Evolutionary conservation across 2,329 filamentous ascomycete genomes (phyloP).

Genomic region (Epichloe sibirici): DNA sequence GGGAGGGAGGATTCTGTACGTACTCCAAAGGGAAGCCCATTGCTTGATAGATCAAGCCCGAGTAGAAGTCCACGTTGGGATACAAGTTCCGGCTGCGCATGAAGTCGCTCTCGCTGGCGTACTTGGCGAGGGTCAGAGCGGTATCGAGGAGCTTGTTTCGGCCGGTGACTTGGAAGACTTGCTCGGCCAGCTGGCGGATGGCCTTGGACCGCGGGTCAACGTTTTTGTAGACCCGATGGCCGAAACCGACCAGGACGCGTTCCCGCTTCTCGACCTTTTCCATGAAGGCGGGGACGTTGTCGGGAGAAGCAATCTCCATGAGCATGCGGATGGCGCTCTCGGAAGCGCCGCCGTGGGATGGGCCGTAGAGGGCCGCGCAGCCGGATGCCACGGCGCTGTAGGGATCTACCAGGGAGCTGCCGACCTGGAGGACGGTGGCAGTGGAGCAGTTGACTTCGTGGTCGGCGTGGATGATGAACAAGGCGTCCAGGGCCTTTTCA

Average conservation of each 20-base stretch:
- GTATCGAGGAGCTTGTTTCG: constrained; percentile 40
- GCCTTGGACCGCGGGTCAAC: constrained; percentile 39
- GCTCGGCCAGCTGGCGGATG: constrained; percentile 35
- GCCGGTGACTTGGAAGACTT: constrained; percentile 37
- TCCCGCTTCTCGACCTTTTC: constrained; percentile 36
- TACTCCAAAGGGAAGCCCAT: constrained; percentile 39
- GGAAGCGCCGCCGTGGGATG: constrained; percentile 46
- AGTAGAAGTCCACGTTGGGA: constrained; percentile 41
- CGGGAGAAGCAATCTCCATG: constrained; percentile 35
- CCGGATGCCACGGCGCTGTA: constrained; percentile 40
- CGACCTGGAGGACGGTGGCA: constrained; percentile 42
- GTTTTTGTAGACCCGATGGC: constrained; percentile 42
- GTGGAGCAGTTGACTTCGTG: constrained; percentile 48
- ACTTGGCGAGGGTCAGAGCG: constrained; percentile 31
- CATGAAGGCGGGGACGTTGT: constrained; percentile 39
- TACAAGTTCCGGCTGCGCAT: constrained; percentile 37
- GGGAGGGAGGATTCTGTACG: constrained; percentile 3
- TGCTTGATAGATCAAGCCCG: constrained; percentile 38
- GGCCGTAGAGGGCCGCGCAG: constrained; percentile 41
- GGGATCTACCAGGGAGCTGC: constrained; percentile 43
- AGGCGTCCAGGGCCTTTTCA: constrained; percentile 36
- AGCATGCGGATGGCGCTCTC: constrained; percentile 44
- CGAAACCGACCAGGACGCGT: constrained; percentile 41
- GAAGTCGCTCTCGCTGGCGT: constrained; percentile 33
- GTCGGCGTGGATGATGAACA: constrained; percentile 45